Evolutionary conservation across 179 eudicot species (phyloP), one percentile per base, ranked within the genome.

Genomic region (Silene vulgaris): DNA sequence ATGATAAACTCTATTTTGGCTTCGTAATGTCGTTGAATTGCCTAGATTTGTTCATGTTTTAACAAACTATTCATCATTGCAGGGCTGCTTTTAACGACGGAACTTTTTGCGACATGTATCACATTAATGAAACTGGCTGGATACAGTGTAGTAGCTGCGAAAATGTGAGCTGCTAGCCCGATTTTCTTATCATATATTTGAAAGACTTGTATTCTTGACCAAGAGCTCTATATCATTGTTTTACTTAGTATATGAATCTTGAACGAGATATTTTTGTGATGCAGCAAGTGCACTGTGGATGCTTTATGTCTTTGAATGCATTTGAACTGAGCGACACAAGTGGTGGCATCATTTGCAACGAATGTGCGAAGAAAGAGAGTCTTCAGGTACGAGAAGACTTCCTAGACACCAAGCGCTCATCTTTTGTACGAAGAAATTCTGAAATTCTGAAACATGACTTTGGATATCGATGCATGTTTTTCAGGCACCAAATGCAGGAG

Each of bases 281-380:
- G 77, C 78, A 81, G 83, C 6, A 8, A 68, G 6, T 81, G 50
- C 83, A 77, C 54, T 23, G 66, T 69, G 78, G 78, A 52, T 81
- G 83, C 75, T 67, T 77, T 12, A 77, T 81, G 75, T 23, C 80
- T 29, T 59, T 77, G 19, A 50, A 63, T 63, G 12, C 63, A 26
- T 77, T 19, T 77, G 78, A 69, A 17, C 0, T 37, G 26, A 69
- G 60, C 13, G 78, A 67, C 1, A 8, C 16, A 8, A n/a, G 8
- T 5, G n/a, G n/a, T n/a, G 80, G 75, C 30, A 30, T 77, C 1
- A 81, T 56, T 6, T 81, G 80, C 78, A 77, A 69, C 48, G 56
- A 73, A 11, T 81, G 83, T 65, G 54, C 63, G 5, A 30, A 3
- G 21, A 69, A 54, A 40, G 13, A 28, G 54, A 14, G 5, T 37